Evolutionary conservation across 139 green algal species (phyloP), one percentile per base, ranked within the genome.

Genomic region (Penium margaritaceum): DNA sequence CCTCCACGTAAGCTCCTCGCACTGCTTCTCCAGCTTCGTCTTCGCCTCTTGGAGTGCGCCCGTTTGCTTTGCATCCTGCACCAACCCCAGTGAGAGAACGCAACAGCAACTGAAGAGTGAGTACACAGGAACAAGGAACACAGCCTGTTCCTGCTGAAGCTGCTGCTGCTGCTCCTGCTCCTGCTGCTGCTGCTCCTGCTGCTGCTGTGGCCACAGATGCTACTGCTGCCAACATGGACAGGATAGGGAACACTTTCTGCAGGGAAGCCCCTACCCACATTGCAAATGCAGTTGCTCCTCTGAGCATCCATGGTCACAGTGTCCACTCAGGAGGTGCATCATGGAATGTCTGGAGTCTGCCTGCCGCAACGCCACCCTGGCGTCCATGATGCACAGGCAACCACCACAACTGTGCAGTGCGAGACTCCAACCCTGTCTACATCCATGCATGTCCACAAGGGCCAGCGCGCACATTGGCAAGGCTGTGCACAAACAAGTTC

Each of bases 1-100:
- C 12, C 70, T 55, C 70, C 61, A 83, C 27, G 69, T 77, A 58
- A 89, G 60, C 63, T 81, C 64, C 58, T 76, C 53, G 17, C 55
- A 39, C 65, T 87, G 58, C 46, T 71, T 82, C 54, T 70, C 54
- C 32, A 72, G 60, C 46, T 60, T 41, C 64, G 68, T 44, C 70
- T 84, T 81, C 39, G 74, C 68, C 64, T 75, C 60, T 7, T 70
- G 62, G 38, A 87, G 34, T 29, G 36, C 62, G n/a, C 54, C 74
- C 15, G 53, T 69, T 34, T 84, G 65, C 19, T 67, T 57, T 21
- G 72, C 72, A 27, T 82, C 73, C 73, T 80, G 73, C 6, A n/a
- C 29, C 14, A 72, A 21, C 7, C 27, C 41, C 38, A 65, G 55
- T 15, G 15, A 72, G 29, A 32, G 2, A 1, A 4, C 17, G 27